Evolutionary conservation across 176 grass and related monocot genomes (phyloP).

Genomic region (Aegilops tauschii): DNA sequence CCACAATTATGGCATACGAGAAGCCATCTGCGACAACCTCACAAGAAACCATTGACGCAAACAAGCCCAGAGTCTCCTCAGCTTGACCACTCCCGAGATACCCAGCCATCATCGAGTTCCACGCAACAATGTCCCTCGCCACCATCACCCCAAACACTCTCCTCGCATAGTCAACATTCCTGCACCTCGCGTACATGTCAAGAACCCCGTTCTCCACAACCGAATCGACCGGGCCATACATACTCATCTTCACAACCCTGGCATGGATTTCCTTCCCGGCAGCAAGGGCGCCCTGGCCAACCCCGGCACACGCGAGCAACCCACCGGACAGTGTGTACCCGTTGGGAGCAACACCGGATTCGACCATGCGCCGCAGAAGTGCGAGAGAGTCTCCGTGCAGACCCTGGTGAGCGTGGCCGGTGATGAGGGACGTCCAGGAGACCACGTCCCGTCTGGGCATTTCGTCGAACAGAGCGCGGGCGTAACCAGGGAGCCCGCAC

Average conservation of each 20-base stretch:
- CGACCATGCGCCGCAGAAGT: constrained; percentile 34
- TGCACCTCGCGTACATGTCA: constrained; percentile 49
- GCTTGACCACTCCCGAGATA: constrained; percentile 30
- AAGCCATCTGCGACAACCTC: constrained; percentile 34
- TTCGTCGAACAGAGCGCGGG: constrained; percentile 49
- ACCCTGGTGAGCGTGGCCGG: constrained; percentile 49
- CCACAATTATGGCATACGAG: constrained; percentile 42
- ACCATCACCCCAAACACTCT: constrained; percentile 43
- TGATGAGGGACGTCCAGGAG: constrained; percentile 62
- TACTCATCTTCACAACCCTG: constrained; percentile 36
- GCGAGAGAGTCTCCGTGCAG: background rate
- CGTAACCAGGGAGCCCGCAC: constrained; percentile 25
- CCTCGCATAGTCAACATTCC: constrained; percentile 5
- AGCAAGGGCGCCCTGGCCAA: constrained; percentile 1
- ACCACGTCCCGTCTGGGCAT: constrained; percentile 47
- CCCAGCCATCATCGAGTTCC: constrained; percentile 63
- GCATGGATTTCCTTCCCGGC: constrained; percentile 54
- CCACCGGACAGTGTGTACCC: constrained; percentile 50
- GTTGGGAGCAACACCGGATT: constrained; percentile 18
- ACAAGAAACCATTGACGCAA: constrained; percentile 34
- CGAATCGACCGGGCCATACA: constrained; percentile 8
- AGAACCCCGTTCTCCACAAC: constrained; percentile 56
- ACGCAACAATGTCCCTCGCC: constrained; percentile 34
- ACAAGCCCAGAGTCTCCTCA: constrained; percentile 47
- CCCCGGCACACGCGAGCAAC: constrained; percentile 29